Evolutionary conservation across 371 early-diverging fungal genomes (phyloP), one percentile per base, ranked within the genome.

Genomic region (Blakeslea trispora): DNA sequence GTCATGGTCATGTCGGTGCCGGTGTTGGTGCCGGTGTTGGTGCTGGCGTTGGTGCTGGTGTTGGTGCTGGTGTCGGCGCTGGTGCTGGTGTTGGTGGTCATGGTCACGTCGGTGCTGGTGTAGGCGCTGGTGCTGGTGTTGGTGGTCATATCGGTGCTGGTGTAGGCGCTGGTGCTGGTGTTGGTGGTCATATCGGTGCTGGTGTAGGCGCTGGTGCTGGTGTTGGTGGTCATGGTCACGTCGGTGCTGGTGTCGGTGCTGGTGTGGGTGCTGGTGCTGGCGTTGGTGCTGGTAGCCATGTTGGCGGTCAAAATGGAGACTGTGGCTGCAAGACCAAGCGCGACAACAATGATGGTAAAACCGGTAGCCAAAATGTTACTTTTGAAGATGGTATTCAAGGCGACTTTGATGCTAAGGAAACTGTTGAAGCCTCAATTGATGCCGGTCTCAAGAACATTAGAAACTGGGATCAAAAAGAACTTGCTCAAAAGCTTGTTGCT

Each of bases 381-480:
- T 37, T 37, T 14, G 14, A 37, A 9, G 14, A 9, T 10, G 37
- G 14, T 13, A 13, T 37, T 9, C 13, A 37, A 37, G 37, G 37
- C 14, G 14, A 14, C 34, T 49, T 49, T 13, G 18, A 32, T 19
- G 32, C 49, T 19, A 49, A 49, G 34, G 49, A 31, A 13, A 49
- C 35, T 10, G 31, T 32, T 13, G 49, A 49, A 5, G 37, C 37
- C 14, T 37, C 37, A 7, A 37, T 37, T 11, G 14, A 37, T 14
- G 14, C 37, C 14, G 37, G 37, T 37, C 37, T 37, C 11, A 37
- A 37, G 37, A 14, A 14, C 14, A 13, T 9, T 37, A 37, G 14
- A 9, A 37, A 37, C 37, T 37, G 37, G 37, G 14, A 37, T 37
- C 37, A 37, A 9, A 1, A 37, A 37, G 9, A 9, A 2, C 14